These are phyloP conservation scores for Macrolepiota albuminosa DNA, from an alignment of 768 basidiomycete species.

Conservation along the genomic window DNA sequence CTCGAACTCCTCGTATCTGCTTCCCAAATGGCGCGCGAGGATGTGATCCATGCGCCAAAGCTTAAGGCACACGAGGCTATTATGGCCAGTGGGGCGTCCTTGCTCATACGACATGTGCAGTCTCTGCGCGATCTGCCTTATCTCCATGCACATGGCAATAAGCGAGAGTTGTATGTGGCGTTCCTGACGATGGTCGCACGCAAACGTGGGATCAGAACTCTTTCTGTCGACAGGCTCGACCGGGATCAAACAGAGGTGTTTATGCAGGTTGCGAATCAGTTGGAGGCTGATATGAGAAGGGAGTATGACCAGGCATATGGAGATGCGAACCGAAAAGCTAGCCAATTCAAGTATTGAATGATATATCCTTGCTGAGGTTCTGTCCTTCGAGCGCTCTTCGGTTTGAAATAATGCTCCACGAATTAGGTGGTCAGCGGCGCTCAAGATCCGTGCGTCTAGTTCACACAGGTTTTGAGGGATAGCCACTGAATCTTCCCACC, in stretches of 20 bases:
- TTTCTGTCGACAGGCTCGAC: neutral
- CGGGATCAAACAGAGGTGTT: neutral
- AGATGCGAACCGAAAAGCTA: neutral
- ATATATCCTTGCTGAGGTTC: neutral
- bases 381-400: too few relatives aligned
- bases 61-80: neutral
- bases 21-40: neutral
- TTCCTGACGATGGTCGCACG: neutral
- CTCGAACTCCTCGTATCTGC: neutral
- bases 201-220: neutral
- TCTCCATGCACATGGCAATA: neutral
- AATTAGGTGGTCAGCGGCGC: too few relatives aligned
- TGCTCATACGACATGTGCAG: constrained; percentile 1
- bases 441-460: too few relatives aligned
- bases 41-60: neutral
- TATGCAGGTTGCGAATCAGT: constrained; percentile 1
- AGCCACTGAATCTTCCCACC: too few relatives aligned
- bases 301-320: neutral
- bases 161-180: neutral
- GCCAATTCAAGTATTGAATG: neutral
- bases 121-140: neutral
- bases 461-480: too few relatives aligned
- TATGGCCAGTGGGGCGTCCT: neutral
- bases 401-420: too few relatives aligned
- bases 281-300: constrained; percentile 1